Conservation (phyloP, 495 filamentous ascomycete genomes). For the Oidiodendron maius region DNA sequence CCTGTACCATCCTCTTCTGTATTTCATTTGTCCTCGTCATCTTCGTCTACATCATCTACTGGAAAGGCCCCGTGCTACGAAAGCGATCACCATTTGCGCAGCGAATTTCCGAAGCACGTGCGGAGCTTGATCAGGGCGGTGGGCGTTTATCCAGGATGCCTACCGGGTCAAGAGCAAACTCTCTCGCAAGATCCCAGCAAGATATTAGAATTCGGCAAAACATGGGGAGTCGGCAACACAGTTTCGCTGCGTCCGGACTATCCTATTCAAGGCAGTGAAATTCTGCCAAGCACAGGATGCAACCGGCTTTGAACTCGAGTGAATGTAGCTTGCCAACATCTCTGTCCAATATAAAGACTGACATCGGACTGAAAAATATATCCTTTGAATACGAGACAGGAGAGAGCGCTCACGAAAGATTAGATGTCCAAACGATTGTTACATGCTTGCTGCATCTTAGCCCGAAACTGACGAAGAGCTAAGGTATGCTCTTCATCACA, state of each 20-base stretch:
- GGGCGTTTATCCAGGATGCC: conserved; percentile 36
- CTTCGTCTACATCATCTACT: conserved; percentile 75
- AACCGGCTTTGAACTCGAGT: no score
- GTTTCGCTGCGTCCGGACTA: conserved; percentile 14
- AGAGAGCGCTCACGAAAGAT: no score
- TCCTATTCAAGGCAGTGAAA: no score
- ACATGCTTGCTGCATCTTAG: no score
- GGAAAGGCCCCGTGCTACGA: conserved; percentile 62
- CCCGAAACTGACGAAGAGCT: no score
- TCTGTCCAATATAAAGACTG: no score
- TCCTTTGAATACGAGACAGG: no score
- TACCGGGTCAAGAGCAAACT: conserved; percentile 33
- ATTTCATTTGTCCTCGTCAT: conserved; percentile 63
- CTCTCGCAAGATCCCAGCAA: conserved; percentile 43
- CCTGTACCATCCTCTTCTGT: conserved; percentile 65
- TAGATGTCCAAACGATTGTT: no score
- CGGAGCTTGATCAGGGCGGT: conserved; percentile 34
- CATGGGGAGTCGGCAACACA: conserved; percentile 35
- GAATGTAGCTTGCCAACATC: no score
- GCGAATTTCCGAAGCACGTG: conserved; percentile 49
- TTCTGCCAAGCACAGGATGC: no score
- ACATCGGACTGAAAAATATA: no score
- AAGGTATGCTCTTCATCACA: no score
- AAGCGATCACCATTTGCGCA: conserved; percentile 73
- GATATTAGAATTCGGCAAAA: conserved; percentile 40